Evolutionary conservation across 345 rosid species (phyloP), one percentile per base, ranked within the genome.

Genomic region (Erucastrum elatum): DNA sequence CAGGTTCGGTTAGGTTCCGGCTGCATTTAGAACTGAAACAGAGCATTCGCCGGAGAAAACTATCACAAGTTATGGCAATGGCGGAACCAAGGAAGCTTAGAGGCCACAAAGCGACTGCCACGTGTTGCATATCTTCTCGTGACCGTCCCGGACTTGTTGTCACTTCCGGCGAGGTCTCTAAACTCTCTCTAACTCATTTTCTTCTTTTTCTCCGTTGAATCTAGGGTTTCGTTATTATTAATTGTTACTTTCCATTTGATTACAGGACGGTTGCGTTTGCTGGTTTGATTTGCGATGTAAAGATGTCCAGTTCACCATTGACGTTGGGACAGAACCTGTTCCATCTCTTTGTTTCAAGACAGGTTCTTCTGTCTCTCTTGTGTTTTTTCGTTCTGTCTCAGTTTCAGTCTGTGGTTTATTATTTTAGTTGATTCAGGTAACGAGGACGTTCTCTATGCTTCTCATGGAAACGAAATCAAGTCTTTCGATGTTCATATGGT

Each of bases 261-360:
- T 35, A 39, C 37, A 94, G 98, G 98, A 94, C 86, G 97, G 98
- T 25, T 77, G 90, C 75, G 26, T 94, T 27, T 94, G 98, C 87
- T 92, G 93, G 95, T 94, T 89, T 68, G 97, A 94, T 82, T 82
- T 89, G 88, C 84, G 98, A 55, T 92, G 98, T 90, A 88, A 92
- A 82, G 95, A 94, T 63, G 96, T 84, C 29, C 96, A 90, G 64
- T 77, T 83, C 72, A 75, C 86, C 63, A 84, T 90, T 77, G 90
- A 87, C 5, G 85, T 88, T 75, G 88, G 90, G 39, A 80, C 80
- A 60, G 91, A 92, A 77, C 90, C 97, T 3, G 77, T 90, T 80
- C 82, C 93, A 8, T 92, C 96, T 8, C 73, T 94, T 5, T 91
- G 91, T 79, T 90, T 93, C 80, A 91, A 88, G 80, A 77, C 97